A percentile compares a stretch with the other conserved stretches of the same genome.
phyloP scores from a whole-genome alignment of 2,329 filamentous ascomycete genomes.

The Microdochium trichocladiopsis region DNA sequence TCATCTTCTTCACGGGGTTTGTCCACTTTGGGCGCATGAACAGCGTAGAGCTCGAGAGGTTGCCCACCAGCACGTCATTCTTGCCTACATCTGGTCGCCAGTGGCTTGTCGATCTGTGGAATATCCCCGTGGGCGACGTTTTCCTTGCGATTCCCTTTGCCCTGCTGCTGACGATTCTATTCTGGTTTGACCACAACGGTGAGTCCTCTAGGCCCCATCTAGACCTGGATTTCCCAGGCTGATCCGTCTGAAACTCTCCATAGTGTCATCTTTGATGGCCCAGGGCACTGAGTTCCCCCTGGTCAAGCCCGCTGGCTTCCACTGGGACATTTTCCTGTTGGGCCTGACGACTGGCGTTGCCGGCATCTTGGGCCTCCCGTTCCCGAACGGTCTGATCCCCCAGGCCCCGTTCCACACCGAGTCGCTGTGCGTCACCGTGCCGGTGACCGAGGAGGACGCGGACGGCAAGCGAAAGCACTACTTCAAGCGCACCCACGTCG shows the following conservation, averaged over 20 bases:
- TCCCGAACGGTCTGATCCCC: conserved; percentile 77
- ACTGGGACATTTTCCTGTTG: conserved; percentile 79
- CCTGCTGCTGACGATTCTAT: conserved; percentile 72
- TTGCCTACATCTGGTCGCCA: conserved; percentile 64
- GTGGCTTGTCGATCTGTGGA: conserved; percentile 81
- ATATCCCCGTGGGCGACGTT: conserved; percentile 63
- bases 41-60: conserved; percentile 58
- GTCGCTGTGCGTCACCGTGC: conserved; percentile 65
- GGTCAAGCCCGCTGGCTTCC: conserved; percentile 73
- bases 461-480: conserved; percentile 43
- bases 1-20: conserved; percentile 86
- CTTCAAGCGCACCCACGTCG: conserved; percentile 52
- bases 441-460: conserved; percentile 46
- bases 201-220: conserved; percentile 14
- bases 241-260: too few species aligned
- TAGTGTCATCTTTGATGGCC: conserved; percentile 77
- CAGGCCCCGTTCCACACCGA: conserved; percentile 79
- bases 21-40: conserved; percentile 80
- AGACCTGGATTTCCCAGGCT: too few species aligned
- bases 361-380: conserved; percentile 69
- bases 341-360: conserved; percentile 71
- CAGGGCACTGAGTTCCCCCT: conserved; percentile 80
- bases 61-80: conserved; percentile 74
- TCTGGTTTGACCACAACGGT: conserved; percentile 89
- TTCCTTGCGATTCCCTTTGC: conserved; percentile 87